These are phyloP conservation scores for Ceratobasidium papillatum DNA, from an alignment of 1,284 basidiomycete genomes.

Conservation along the genomic window DNA sequence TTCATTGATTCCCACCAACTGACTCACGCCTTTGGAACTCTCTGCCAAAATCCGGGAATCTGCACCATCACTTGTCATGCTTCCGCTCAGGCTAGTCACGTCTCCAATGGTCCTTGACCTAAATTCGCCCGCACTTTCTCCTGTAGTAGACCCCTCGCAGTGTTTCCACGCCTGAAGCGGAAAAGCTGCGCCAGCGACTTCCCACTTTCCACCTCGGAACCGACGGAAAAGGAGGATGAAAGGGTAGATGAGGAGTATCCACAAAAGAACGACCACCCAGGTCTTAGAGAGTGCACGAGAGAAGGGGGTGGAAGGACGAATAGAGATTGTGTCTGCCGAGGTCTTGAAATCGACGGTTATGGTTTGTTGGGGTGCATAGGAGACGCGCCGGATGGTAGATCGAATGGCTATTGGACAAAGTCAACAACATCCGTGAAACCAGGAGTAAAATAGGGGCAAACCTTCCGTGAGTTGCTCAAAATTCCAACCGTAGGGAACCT, in stretches of 20 bases:
- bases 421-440: background rate
- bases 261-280: conserved; percentile 70
- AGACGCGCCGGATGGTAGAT: conserved; percentile 65
- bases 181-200: conserved; percentile 73
- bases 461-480: conserved; percentile 60
- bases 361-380: conserved; percentile 52
- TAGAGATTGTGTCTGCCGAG: conserved; percentile 58
- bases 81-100: background rate
- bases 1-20: conserved; percentile 65
- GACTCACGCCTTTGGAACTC: conserved; percentile 52
- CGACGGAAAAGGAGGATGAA: conserved; percentile 77
- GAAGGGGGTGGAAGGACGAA: conserved; percentile 69
- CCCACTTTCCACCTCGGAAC: conserved; percentile 73
- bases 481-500: conserved; percentile 72
- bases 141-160: conserved; percentile 41
- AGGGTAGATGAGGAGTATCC: conserved; percentile 71
- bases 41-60: conserved; percentile 28
- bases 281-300: conserved; percentile 68
- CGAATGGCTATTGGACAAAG: conserved; percentile 56
- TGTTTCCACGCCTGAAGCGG: conserved; percentile 59
- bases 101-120: background rate
- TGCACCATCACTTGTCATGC: background rate
- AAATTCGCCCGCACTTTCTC: conserved; percentile 41
- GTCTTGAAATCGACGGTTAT: conserved; percentile 61
- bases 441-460: conserved; percentile 29